Evolutionary conservation across 129 eudicot species (phyloP).

Genomic region (Helichrysum umbraculigerum): DNA sequence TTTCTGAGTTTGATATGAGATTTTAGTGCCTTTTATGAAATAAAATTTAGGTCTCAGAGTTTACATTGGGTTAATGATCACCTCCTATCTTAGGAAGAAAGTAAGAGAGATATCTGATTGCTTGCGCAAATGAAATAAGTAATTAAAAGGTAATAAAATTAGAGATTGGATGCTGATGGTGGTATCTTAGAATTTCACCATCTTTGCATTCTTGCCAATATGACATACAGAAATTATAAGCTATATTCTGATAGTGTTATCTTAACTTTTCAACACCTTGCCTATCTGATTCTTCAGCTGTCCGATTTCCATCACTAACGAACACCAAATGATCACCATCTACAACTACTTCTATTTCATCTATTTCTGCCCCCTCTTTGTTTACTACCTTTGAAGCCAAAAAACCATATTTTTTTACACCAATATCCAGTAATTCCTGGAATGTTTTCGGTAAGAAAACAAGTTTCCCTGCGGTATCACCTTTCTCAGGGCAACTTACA

Average conservation of each 20-base stretch:
- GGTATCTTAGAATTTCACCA: slow-evolving; percentile 22
- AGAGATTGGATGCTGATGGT: slow-evolving; percentile 5
- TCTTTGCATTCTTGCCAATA: not conserved
- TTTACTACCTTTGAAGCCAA: slow-evolving; percentile 45
- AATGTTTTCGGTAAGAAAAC: slow-evolving; percentile 68
- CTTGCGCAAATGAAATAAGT: not conserved
- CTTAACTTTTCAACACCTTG: not conserved
- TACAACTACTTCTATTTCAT: slow-evolving; percentile 70
- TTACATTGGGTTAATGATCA: no score
- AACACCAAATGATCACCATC: slow-evolving; percentile 89
- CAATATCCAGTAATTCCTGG: slow-evolving; percentile 51
- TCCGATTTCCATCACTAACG: slow-evolving; percentile 35
- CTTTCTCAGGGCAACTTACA: slow-evolving; percentile 70
- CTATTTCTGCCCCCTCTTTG: slow-evolving; percentile 74
- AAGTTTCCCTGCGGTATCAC: slow-evolving; percentile 68
- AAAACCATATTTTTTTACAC: slow-evolving; percentile 63
- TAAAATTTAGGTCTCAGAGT: not conserved
- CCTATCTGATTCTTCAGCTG: slow-evolving; percentile 6
- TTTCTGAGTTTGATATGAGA: not conserved
- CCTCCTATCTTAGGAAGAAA: no score
- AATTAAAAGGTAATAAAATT: no score
- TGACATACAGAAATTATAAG: not conserved
- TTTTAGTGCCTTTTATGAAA: not conserved
- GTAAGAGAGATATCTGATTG: not conserved
- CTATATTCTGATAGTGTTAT: slow-evolving; percentile 17